Base-by-base conservation (phyloP, 768 basidiomycete genomes). In the Pisolithus albus region DNA sequence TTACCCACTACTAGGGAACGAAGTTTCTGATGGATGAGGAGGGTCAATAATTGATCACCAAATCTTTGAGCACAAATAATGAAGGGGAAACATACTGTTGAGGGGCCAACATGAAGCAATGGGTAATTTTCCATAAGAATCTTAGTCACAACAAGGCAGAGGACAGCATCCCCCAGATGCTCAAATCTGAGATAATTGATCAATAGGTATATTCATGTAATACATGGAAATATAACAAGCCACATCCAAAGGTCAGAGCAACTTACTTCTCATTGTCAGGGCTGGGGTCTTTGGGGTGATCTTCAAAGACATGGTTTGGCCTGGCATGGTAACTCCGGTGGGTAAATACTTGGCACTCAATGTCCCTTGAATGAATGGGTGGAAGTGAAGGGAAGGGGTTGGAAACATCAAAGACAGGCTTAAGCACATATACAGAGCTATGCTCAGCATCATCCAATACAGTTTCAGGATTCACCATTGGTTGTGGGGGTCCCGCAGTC, bases 201-300 rank as follows among this genome's bases (percentile, higher is more conserved):
- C 13, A 56, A 16, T 34, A 13, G 13, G 13, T 34, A 13, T 5
- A 15, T 13, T 15, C 34, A 34, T 13, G 15, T 15, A 34, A 30
- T 30, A 10, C 30, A 30, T 15, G 11, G 34, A 34, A 34, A 34
- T 34, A 34, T 15, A 34, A 10, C 34, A 34, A 52, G 52, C 2
- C 1, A 10, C 4, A 19, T 19, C 6, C 32, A 13, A 18, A 30
- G 30, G 30, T 30, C 40, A 40, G 23, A 18, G 19, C 26, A 5
- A 64, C 74, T 58, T 50, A 88, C 88, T 80, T 84, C 70, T 91
- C 88, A 55, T 91, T 90, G 62, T 91, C 88, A 6, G 86, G 88
- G 47, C 84, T 84, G 2, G 77, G 82, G 65, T 91, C 88, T 55
- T 79, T 73, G 0, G 75, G 78, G 36, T 71, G 74, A 64, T 91